Evolutionary conservation across 1,284 basidiomycete species (phyloP).

Genomic region (Trametes sp.): DNA sequence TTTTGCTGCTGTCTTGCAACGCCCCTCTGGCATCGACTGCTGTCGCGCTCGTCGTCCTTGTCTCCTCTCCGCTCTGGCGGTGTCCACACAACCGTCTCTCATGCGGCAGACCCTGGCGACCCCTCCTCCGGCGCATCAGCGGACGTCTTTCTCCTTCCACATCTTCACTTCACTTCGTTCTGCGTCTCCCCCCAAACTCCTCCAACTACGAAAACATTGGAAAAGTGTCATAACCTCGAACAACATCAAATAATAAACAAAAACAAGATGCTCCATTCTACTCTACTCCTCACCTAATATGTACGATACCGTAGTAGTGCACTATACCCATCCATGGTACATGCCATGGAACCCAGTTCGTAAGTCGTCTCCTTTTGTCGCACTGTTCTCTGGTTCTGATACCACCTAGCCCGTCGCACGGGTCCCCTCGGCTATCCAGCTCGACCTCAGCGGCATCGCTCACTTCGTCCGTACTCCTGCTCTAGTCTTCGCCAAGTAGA

Average conservation of each 20-base stretch:
- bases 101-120: constrained; percentile 8
- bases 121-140: neutral
- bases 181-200: neutral
- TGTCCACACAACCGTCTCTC: neutral
- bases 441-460: neutral
- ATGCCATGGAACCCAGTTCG: neutral
- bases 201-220: neutral
- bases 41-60: neutral
- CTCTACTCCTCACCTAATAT: neutral
- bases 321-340: neutral
- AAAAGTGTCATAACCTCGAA: neutral
- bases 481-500: no score
- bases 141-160: neutral
- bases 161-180: neutral
- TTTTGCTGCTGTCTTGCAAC: neutral
- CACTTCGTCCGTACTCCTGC: no score
- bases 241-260: neutral
- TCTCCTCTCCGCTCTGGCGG: constrained; percentile 2
- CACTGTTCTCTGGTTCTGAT: no score
- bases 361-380: neutral
- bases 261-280: neutral
- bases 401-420: neutral
- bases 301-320: neutral
- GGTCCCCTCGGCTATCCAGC: neutral
- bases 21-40: neutral